Base-by-base conservation (phyloP, 352 stramenopile species). In the Sclerospora graminicola region DNA sequence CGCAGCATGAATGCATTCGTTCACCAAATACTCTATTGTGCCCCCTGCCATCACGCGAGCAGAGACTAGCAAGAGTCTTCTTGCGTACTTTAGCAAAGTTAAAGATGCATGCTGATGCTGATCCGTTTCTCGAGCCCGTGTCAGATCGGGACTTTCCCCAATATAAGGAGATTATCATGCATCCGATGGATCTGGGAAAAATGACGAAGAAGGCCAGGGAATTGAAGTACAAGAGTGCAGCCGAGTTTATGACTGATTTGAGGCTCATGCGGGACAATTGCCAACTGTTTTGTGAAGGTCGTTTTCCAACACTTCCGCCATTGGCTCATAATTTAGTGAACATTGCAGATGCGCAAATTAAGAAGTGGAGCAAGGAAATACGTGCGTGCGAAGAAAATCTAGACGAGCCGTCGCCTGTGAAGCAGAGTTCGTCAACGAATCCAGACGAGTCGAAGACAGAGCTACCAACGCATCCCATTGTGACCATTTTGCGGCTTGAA, bases 151-250 rank as follows among this genome's bases (percentile, higher is more conserved):
- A 91, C 18, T 91, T 91, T 30, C 79, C 79, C 0, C 70, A 86
- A 35, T 91, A 91, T 57, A 89, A 85, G 36, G 75, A 89, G 23
- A 88, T 91, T 29, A 63, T 91, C 13, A 53, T 73, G 28, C 55
- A 78, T 41, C 79, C 79, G 5, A 89, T 89, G 67, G 65, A 91
- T 50, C 60, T 91, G 10, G 60, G 47, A 1, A 77, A 65, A 51
- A 77, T 89, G 16, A 59, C 60, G 1, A 28, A 35, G 5, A 87
- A 88, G 36, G 69, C 69, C 1, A 71, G 70, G 23, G 51, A 60
- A 8, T 54, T 79, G 14, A 60, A 75, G 46, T 91, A 89, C 54
- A 63, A 66, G 14, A 77, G 44, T 23, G 56, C 51, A 3, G 48
- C 51, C 8, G 56, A 79, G 16, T 79, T 91, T 55, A 58, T 85